These are phyloP conservation scores for Casuarina cunninghamiana DNA, from an alignment of 306 rosid genomes.

Conservation along the genomic window DNA sequence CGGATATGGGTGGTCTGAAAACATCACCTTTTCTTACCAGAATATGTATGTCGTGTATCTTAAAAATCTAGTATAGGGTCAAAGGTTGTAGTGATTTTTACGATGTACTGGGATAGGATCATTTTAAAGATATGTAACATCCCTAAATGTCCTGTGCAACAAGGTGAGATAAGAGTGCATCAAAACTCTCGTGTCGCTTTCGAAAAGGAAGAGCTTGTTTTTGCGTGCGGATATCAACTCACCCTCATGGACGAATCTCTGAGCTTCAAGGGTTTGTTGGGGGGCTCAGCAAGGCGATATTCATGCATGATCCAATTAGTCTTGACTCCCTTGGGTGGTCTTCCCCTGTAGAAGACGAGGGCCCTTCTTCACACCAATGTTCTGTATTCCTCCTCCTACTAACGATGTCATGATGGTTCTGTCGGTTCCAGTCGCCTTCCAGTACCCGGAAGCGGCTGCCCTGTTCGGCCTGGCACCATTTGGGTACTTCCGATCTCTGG, in stretches of 20 bases:
- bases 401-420: conserved; percentile 39
- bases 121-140: no score
- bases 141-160: no score
- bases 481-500: conserved; percentile 58
- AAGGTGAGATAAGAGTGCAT: no score
- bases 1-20: no score
- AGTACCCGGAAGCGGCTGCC: conserved; percentile 71
- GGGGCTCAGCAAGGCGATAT: conserved; percentile 46
- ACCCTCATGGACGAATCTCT: conserved; percentile 65
- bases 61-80: no score
- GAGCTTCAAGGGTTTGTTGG: conserved; percentile 38
- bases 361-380: conserved; percentile 65
- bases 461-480: conserved; percentile 73
- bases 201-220: no score
- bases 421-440: conserved; percentile 70
- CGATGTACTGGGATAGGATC: no score
- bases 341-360: conserved; percentile 59
- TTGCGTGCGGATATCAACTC: neutral
- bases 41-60: no score
- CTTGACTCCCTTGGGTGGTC: conserved; percentile 61
- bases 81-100: no score
- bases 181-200: no score
- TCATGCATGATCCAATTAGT: conserved; percentile 76
- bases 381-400: conserved; percentile 25
- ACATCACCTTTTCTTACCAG: no score